These are phyloP conservation scores for Rhizopogon vesiculosus DNA, from an alignment of 768 basidiomycete genomes.

Conservation along the genomic window DNA sequence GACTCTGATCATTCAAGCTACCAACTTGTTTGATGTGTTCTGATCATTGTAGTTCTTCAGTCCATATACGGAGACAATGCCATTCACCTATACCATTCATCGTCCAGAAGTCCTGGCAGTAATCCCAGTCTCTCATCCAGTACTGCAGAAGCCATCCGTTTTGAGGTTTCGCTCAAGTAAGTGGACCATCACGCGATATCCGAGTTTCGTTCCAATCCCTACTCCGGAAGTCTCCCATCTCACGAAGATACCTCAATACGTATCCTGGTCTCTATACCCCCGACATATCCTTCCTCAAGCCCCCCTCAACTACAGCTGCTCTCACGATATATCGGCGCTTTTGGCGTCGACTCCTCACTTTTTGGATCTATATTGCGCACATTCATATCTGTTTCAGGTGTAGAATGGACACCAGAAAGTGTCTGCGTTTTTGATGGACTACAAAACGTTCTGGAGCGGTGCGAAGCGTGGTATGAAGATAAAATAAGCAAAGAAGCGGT, in stretches of 20 bases:
- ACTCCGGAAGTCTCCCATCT: constrained; percentile 41
- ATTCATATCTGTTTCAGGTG: constrained; percentile 70
- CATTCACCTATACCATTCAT: constrained; percentile 53
- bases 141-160: constrained; percentile 45
- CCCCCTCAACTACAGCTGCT: constrained; percentile 84
- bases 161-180: constrained; percentile 63
- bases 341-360: constrained; percentile 64
- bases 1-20: constrained; percentile 4
- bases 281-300: constrained; percentile 57
- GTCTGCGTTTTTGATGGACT: constrained; percentile 89
- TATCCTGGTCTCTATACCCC: constrained; percentile 54
- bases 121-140: constrained; percentile 14
- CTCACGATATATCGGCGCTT: constrained; percentile 79
- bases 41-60: constrained; percentile 52
- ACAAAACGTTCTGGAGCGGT: constrained; percentile 66
- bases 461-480: constrained; percentile 68
- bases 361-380: constrained; percentile 79
- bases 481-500: constrained; percentile 51
- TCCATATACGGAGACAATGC: constrained; percentile 77
- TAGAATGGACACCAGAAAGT: constrained; percentile 70
- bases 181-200: constrained; percentile 16
- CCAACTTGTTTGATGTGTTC: constrained; percentile 1
- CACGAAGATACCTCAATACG: constrained; percentile 48
- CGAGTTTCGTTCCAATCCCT: neutral
- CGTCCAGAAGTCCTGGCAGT: constrained; percentile 12